Evolutionary conservation across 2,329 filamentous ascomycete species (phyloP), one percentile per base, ranked within the genome.

Genomic region (Aspergillus aculeatinus): DNA sequence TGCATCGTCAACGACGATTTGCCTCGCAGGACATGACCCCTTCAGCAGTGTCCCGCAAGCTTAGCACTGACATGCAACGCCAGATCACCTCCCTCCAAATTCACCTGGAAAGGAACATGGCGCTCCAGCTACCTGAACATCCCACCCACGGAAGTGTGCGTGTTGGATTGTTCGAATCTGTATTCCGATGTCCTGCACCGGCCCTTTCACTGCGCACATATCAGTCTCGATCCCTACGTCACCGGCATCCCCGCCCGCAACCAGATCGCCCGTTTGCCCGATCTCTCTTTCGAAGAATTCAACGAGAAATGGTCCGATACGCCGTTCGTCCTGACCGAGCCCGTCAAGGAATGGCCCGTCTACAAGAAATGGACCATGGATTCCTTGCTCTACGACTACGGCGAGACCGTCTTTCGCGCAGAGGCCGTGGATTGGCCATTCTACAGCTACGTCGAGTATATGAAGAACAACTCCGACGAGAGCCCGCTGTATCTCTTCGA

Each of bases 401-500:
- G 82, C 0, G 77, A 87, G 53, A 83, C 89, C 2, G 82, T 85
- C 54, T 97, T 98, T 76, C 87, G 92, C 47, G 94, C 94, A 10
- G 95, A 98, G 81, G 90, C 92, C 0, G 93, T 98, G 5, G 92
- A 97, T 77, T 98, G 94, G 94, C 86, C 88, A 0, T 84, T 96
- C 63, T 80, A 82, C n/a, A 90, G 85, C 0, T 98, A 98, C 74
- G 80, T 88, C 63, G 81, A 86, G 49, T 99, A 98, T 76, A 91
- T 97, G 89, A 80, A 82, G 48, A 83, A 89, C 71, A 94, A 85
- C 71, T 79, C 79, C 19, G 94, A 98, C 65, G 95, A 98, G 77
- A 94, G 90, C 63, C 94, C 94, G 0, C 77, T 98, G 1, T 98
- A 98, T 72, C 84, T 98, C 33, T 98, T 98, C 73, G 95, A 98